phyloP scores from a whole-genome alignment of 805 yeast species.

The Spathaspora girioi region DNA sequence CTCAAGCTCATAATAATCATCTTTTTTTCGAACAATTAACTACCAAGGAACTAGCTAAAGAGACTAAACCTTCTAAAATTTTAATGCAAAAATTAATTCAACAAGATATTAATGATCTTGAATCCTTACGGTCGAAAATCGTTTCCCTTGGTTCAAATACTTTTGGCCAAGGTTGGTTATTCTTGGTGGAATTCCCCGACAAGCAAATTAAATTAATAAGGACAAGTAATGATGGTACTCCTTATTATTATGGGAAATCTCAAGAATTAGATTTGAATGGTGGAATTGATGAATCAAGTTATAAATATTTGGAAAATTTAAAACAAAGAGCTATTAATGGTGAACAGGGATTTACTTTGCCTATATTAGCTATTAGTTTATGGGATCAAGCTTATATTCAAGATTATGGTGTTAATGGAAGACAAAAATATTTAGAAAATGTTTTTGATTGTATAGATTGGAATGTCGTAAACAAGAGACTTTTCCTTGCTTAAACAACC shows the following conservation, averaged over 20 bases:
- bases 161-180: slow-evolving; percentile 75
- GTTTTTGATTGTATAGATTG: slow-evolving; percentile 82
- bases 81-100: slow-evolving; percentile 35
- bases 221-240: slow-evolving; percentile 74
- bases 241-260: slow-evolving; percentile 64
- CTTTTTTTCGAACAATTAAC: slow-evolving; percentile 69
- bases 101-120: slow-evolving; percentile 37
- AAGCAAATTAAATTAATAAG: slow-evolving; percentile 53
- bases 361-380: slow-evolving; percentile 71
- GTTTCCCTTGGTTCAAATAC: slow-evolving; percentile 47
- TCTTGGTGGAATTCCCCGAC: slow-evolving; percentile 61
- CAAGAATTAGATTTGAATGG: slow-evolving; percentile 77
- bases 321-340: slow-evolving; percentile 37
- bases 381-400: slow-evolving; percentile 88
- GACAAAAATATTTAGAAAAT: slow-evolving; percentile 64
- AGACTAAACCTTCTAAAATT: slow-evolving; percentile 34
- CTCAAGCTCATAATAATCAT: slow-evolving; percentile 91
- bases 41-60: slow-evolving; percentile 25
- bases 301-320: slow-evolving; percentile 41
- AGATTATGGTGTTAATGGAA: slow-evolving; percentile 82
- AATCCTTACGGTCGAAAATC: slow-evolving; percentile 48
- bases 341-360: slow-evolving; percentile 62
- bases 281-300: slow-evolving; percentile 56
- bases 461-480: slow-evolving; percentile 61
- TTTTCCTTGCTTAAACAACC: slow-evolving; percentile 31